Conservation (phyloP, 2,329 filamentous ascomycete species). For the Penicillium sp. region DNA sequence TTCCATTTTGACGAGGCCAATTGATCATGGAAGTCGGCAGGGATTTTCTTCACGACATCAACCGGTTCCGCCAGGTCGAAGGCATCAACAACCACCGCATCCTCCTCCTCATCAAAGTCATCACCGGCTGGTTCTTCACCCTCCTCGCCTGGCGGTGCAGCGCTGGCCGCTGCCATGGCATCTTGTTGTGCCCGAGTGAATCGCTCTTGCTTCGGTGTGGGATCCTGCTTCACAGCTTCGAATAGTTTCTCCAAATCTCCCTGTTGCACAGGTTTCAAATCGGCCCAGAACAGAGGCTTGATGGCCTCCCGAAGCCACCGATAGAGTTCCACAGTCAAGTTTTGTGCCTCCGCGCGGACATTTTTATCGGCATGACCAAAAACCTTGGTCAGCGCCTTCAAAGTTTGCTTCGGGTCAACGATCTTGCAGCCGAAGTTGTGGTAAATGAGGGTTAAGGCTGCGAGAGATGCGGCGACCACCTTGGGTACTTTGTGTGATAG, state of each 20-base stretch:
- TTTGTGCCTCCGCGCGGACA: constrained; percentile 89
- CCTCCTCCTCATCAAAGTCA: constrained; percentile 61
- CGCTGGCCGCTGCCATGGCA: constrained; percentile 69
- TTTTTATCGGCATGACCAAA: constrained; percentile 99
- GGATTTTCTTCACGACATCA: constrained; percentile 78
- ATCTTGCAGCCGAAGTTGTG: constrained; percentile 95
- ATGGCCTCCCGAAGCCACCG: constrained; percentile 96
- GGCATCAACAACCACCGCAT: constrained; percentile 69
- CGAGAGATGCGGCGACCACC: constrained; percentile 72
- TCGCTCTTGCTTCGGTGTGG: constrained; percentile 83
- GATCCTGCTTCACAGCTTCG: constrained; percentile 86
- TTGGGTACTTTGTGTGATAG: constrained; percentile 90
- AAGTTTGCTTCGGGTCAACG: constrained; percentile 85
- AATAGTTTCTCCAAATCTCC: constrained; percentile 91
- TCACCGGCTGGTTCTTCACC: constrained; percentile 44
- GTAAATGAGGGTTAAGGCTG: constrained; percentile 77
- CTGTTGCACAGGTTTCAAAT: constrained; percentile 93
- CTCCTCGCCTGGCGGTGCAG: constrained; percentile 57
- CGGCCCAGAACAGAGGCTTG: constrained; percentile 96
- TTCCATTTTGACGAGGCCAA: constrained; percentile 96
- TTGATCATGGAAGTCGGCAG: constrained; percentile 77
- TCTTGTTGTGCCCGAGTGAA: constrained; percentile 87
- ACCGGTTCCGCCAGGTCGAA: constrained; percentile 84
- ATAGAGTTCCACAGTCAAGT: constrained; percentile 89
- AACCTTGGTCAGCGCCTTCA: constrained; percentile 83